A percentile compares a stretch with the other conserved stretches of the same genome.
Conservation (phyloP, 805 yeast genomes). For the Cyberlindnera suaveolens region DNA sequence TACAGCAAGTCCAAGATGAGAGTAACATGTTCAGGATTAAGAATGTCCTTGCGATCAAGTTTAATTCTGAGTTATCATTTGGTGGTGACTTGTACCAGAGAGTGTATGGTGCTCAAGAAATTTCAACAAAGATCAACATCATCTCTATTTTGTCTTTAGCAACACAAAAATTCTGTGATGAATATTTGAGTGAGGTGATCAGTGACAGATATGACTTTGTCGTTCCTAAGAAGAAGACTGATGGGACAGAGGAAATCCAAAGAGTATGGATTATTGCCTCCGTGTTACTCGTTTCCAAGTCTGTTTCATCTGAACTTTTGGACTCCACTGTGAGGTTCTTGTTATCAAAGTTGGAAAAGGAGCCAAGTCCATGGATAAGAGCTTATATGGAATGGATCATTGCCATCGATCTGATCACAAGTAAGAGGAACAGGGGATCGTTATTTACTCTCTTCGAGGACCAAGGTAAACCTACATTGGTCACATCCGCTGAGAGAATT, state of each 20-base stretch:
- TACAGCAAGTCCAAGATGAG: slow-evolving; percentile 46
- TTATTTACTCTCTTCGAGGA: slow-evolving; percentile 28
- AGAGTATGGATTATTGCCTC: slow-evolving; percentile 55
- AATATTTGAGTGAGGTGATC: slow-evolving; percentile 17
- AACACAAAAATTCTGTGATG: slow-evolving; percentile 17
- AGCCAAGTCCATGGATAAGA: slow-evolving; percentile 75
- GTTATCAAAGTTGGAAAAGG: slow-evolving; percentile 40
- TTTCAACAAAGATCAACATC: slow-evolving; percentile 44
- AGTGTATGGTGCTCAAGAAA: slow-evolving; percentile 55
- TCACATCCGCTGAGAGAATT: slow-evolving; percentile 63
- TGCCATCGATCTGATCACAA: slow-evolving; percentile 36
- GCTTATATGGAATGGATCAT: slow-evolving; percentile 76
- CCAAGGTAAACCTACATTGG: slow-evolving; percentile 31
- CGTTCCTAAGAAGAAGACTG: slow-evolving; percentile 47
- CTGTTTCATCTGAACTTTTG: slow-evolving; percentile 22
- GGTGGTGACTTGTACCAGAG: slow-evolving; percentile 35
- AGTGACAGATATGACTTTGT: slow-evolving; percentile 38
- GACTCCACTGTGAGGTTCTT: slow-evolving; percentile 25
- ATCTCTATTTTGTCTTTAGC: slow-evolving; percentile 38
- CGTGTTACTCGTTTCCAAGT: slow-evolving; percentile 38
- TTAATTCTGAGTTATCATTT: slow-evolving; percentile 37
- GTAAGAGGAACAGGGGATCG: slow-evolving; percentile 14
- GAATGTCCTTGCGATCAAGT: slow-evolving; percentile 44
- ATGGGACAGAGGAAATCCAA: slow-evolving; percentile 62
- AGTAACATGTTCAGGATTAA: slow-evolving; percentile 57